These are phyloP conservation scores for Cornus florida DNA, from an alignment of 148 eudicot genomes.

Conservation along the genomic window DNA sequence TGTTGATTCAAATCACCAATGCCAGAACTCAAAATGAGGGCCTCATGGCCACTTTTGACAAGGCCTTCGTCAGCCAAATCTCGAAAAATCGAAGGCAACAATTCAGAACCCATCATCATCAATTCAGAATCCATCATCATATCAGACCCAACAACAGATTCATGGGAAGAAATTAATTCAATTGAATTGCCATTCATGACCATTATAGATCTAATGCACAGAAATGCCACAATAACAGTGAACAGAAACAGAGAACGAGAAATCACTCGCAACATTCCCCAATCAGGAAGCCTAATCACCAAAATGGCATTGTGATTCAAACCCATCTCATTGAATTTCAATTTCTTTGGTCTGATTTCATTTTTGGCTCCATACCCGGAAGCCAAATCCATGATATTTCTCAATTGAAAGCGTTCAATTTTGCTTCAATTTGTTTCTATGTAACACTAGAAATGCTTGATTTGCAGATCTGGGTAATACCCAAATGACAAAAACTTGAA, in stretches of 20 bases:
- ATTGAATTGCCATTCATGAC: background rate
- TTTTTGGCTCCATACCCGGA: constrained; percentile 19
- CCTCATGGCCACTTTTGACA: constrained; percentile 28
- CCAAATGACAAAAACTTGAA: constrained; percentile 10
- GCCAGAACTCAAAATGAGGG: constrained; percentile 34
- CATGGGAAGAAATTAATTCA: constrained; percentile 4
- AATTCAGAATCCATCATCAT: constrained; percentile 1
- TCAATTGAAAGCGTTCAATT: background rate
- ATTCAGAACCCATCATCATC: background rate
- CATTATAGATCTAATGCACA: constrained; percentile 29
- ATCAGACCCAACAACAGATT: constrained; percentile 6
- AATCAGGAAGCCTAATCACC: constrained; percentile 36
- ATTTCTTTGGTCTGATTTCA: constrained; percentile 5
- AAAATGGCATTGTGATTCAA: constrained; percentile 24
- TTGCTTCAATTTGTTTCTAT: too few relatives aligned
- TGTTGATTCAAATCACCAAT: constrained; percentile 12
- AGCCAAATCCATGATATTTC: constrained; percentile 26
- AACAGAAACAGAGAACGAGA: constrained; percentile 43
- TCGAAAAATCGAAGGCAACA: constrained; percentile 28
- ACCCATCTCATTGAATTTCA: constrained; percentile 9
- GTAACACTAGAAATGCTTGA: background rate
- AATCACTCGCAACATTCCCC: constrained; percentile 29
- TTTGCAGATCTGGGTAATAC: constrained; percentile 12
- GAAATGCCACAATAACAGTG: constrained; percentile 34
- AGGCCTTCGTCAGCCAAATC: constrained; percentile 42